Conservation (phyloP, 345 rosid genomes). For the Citrus medica region DNA sequence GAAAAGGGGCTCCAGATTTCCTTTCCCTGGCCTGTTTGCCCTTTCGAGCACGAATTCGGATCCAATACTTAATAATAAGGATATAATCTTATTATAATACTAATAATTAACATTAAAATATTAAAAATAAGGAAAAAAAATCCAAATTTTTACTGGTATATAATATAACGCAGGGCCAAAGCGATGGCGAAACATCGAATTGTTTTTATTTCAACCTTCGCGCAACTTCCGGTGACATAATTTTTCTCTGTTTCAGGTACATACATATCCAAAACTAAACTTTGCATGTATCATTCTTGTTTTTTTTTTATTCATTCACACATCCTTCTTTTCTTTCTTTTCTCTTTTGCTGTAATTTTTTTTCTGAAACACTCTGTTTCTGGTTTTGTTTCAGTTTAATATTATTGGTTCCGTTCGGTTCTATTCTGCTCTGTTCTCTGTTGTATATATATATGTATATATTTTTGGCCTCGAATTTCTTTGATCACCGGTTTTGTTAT, state of each 20-base stretch:
- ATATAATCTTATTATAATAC: background rate
- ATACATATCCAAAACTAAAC: background rate
- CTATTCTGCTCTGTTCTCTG: background rate
- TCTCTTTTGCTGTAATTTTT: background rate
- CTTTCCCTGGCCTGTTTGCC: background rate
- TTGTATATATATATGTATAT: background rate
- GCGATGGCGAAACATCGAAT: background rate
- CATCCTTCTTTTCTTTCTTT: background rate
- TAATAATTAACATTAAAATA: background rate
- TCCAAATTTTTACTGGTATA: background rate
- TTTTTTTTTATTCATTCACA: no score
- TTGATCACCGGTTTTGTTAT: background rate
- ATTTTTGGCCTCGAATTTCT: background rate
- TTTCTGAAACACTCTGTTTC: background rate
- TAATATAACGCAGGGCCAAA: background rate
- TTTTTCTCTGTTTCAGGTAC: conserved; percentile 2
- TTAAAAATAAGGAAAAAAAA: background rate
- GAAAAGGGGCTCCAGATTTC: background rate
- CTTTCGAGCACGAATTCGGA: background rate
- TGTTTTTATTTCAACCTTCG: background rate
- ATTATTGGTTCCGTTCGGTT: background rate
- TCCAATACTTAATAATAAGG: background rate
- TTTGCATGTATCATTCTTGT: background rate
- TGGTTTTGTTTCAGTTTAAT: background rate
- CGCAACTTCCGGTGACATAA: background rate